These are phyloP conservation scores for Magnusiomyces ingens DNA, from an alignment of 1,139 yeast genomes.

Conservation along the genomic window DNA sequence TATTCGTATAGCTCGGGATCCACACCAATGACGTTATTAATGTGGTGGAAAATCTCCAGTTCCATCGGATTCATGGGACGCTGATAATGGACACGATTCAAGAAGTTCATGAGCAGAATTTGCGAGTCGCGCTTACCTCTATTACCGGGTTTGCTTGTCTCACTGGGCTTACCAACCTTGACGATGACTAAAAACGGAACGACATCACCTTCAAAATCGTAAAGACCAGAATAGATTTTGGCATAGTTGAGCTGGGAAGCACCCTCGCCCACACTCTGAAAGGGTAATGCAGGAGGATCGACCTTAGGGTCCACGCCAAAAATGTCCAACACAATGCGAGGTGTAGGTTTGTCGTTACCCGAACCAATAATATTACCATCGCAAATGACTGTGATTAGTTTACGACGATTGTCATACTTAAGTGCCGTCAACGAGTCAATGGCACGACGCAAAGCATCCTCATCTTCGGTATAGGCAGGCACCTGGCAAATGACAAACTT, in stretches of 20 bases:
- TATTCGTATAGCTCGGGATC: constrained; percentile 39
- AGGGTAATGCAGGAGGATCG: constrained; percentile 36
- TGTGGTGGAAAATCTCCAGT: constrained; percentile 38
- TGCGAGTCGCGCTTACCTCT: constrained; percentile 42
- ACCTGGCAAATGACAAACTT: constrained; percentile 39
- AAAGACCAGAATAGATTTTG: constrained; percentile 37
- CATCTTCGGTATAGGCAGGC: constrained; percentile 41
- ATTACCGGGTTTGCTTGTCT: constrained; percentile 37
- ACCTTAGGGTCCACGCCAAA: constrained; percentile 36
- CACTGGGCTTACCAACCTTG: constrained; percentile 40
- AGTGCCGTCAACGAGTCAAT: constrained; percentile 38
- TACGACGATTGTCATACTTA: constrained; percentile 38
- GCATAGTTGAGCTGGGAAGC: constrained; percentile 38
- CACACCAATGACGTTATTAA: constrained; percentile 39
- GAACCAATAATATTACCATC: constrained; percentile 42
- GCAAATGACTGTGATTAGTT: constrained; percentile 36
- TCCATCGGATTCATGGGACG: constrained; percentile 39
- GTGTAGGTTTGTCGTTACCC: constrained; percentile 40
- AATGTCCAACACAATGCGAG: constrained; percentile 38
- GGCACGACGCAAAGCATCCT: constrained; percentile 37
- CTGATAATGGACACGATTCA: constrained; percentile 38
- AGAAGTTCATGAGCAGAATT: constrained; percentile 36
- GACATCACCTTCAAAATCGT: constrained; percentile 39
- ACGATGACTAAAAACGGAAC: constrained; percentile 40
- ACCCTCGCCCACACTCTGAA: constrained; percentile 39